Evolutionary conservation across 169 alveolate genomes (phyloP).

Genomic region (Plasmodium ovale): DNA sequence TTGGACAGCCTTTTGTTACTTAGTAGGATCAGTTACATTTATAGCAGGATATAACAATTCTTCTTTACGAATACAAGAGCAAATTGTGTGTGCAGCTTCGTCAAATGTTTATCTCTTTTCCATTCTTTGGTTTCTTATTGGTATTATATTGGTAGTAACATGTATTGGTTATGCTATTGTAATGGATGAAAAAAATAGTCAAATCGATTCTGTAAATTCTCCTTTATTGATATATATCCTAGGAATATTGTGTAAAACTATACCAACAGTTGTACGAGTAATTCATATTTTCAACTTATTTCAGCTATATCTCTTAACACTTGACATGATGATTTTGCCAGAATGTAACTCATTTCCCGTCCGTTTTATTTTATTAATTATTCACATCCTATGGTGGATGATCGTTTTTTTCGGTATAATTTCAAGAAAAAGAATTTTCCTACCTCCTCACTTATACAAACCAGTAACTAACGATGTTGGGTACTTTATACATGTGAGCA

Average conservation of each 20-base stretch:
- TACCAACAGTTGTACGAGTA: constrained; percentile 52
- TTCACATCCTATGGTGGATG: constrained; percentile 59
- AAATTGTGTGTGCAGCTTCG: constrained; percentile 65
- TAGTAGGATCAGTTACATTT: constrained; percentile 33
- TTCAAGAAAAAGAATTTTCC: constrained; percentile 48
- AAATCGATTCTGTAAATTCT: constrained; percentile 15
- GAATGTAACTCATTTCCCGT: constrained; percentile 65
- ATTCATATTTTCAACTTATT: constrained; percentile 66
- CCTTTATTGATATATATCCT: constrained; percentile 42
- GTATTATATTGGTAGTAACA: constrained; percentile 17
- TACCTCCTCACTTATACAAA: constrained; percentile 68
- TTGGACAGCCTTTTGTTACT: constrained; percentile 43
- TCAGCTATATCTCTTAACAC: constrained; percentile 37
- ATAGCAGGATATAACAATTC: constrained; percentile 27
- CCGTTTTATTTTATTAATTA: constrained; percentile 30
- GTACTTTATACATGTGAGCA: constrained; percentile 19
- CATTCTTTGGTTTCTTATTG: constrained; percentile 45
- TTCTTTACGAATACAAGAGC: constrained; percentile 41
- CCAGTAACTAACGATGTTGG: constrained; percentile 70
- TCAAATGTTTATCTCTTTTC: constrained; percentile 67
- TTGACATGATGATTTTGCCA: constrained; percentile 64
- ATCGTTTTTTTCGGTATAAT: constrained; percentile 52
- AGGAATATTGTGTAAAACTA: constrained; percentile 64
- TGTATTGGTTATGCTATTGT: constrained; percentile 43
- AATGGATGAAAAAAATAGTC: constrained; percentile 26